Evolutionary conservation across 78 protist species (phyloP), one percentile per base, ranked within the genome.

Genomic region (Salpingoeca rosetta): DNA sequence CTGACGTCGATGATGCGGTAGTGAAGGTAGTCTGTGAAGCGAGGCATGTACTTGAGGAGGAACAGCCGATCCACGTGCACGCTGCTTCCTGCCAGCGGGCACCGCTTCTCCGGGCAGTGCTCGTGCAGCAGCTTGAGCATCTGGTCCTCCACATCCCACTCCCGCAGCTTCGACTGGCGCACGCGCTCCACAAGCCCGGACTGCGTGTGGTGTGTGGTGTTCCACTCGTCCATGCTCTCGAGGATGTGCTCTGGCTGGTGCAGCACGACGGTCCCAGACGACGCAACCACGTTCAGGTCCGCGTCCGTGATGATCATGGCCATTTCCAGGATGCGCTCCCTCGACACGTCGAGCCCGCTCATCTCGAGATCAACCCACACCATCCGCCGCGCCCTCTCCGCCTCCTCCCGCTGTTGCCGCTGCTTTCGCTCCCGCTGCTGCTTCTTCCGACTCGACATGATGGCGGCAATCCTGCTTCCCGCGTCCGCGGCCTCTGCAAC

Each of bases 301-400:
- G 36, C 80, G n/a, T 89, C 92, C 35, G 92, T 89, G 0, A 89
- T 44, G 26, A 89, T 82, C 17, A 65, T 38, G 37, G 92, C 92
- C 87, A 85, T 86, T 41, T 89, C 92, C 39, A 89, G 76, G 17
- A 89, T 89, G 26, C 24, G 44, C 84, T 89, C 86, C 73, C 81
- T 89, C 3, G 27, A 40, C n/a, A 85, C 45, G 43, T 89, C 92
- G 22, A 89, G 56, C 36, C 92, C 92, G 65, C 88, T 89, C 92
- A 89, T 89, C 56, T 89, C 92, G 35, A 89, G 81, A 39, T 89
- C 92, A 7, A 89, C 92, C 92, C 92, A 89, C n/a, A 89, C 41
- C 25, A 89, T 39, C 44, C 88, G 74, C n/a, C n/a, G n/a, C n/a
- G n/a, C n/a, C n/a, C n/a, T n/a, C n/a, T n/a, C n/a, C n/a, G n/a